These are phyloP conservation scores for Halophytophthora polymorphica DNA, from an alignment of 352 stramenopile species.

Conservation along the genomic window DNA sequence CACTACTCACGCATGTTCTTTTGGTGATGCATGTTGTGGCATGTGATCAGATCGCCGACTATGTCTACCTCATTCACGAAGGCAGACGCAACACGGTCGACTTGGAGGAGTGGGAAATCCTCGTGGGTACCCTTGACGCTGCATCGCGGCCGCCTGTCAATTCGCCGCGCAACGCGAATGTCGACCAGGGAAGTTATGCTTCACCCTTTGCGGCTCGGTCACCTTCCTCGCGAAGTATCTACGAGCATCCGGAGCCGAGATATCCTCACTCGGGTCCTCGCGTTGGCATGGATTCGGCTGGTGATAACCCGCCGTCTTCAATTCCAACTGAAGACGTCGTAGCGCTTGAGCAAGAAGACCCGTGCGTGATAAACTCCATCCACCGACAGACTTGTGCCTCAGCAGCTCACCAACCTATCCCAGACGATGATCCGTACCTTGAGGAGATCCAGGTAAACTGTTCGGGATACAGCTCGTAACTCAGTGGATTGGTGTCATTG, in stretches of 20 bases:
- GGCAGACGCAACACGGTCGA: constrained; percentile 47
- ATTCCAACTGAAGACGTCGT: too few relatives aligned
- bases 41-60: constrained; percentile 53
- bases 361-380: constrained; percentile 5
- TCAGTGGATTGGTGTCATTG: not conserved
- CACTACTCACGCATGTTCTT: not conserved
- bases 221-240: constrained; percentile 2
- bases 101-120: constrained; percentile 61
- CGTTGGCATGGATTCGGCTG: not conserved
- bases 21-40: not conserved
- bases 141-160: constrained; percentile 36
- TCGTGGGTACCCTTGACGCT: constrained; percentile 62
- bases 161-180: constrained; percentile 4
- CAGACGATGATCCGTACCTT: constrained; percentile 33
- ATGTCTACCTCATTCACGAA: constrained; percentile 75
- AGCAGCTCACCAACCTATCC: constrained; percentile 13
- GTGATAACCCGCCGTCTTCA: not conserved
- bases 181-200: not conserved
- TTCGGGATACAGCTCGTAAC: not conserved
- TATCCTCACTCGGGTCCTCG: constrained; percentile 14
- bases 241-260: constrained; percentile 3
- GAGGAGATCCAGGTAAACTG: constrained; percentile 39
- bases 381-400: constrained; percentile 11
- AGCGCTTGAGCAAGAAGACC: constrained; percentile 2
- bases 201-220: constrained; percentile 12